These are phyloP conservation scores for Fraxinus cuspidata DNA, from an alignment of 257 asterid species.

Conservation along the genomic window DNA sequence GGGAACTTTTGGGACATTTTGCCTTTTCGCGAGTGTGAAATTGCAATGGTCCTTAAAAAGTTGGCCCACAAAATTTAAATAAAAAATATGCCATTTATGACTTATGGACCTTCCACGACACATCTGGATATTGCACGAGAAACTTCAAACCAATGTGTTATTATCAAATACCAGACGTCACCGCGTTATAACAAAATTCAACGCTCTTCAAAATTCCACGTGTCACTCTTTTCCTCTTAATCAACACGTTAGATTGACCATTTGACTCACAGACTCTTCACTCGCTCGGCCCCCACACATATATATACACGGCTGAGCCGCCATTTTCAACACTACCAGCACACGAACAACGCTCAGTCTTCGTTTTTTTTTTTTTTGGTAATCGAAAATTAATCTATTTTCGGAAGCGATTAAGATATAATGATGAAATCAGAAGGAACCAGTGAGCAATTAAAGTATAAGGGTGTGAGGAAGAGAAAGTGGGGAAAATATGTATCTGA, in stretches of 20 bases:
- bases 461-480: constrained; percentile 70
- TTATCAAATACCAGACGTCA: background rate
- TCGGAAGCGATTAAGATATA: background rate
- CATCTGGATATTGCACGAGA: background rate
- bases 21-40: too few species aligned
- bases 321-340: constrained; percentile 30
- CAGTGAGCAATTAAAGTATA: constrained; percentile 32
- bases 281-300: constrained; percentile 23
- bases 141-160: background rate
- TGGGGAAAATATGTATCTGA: constrained; percentile 84
- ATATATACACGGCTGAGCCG: constrained; percentile 51
- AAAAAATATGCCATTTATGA: too few species aligned
- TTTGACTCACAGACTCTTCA: constrained; percentile 28
- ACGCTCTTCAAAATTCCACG: constrained; percentile 22
- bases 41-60: too few species aligned
- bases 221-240: constrained; percentile 16
- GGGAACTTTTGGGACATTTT: too few species aligned
- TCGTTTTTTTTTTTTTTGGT: too few species aligned
- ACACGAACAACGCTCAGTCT: background rate
- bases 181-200: constrained; percentile 38
- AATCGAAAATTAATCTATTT: background rate
- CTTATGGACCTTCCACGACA: background rate
- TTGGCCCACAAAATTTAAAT: too few species aligned
- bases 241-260: constrained; percentile 30
- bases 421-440: constrained; percentile 51